Percentiles rank a stretch among this genome's conserved stretches.
phyloP scores from a whole-genome alignment of 345 rosid species.

The Trapa incisa region DNA sequence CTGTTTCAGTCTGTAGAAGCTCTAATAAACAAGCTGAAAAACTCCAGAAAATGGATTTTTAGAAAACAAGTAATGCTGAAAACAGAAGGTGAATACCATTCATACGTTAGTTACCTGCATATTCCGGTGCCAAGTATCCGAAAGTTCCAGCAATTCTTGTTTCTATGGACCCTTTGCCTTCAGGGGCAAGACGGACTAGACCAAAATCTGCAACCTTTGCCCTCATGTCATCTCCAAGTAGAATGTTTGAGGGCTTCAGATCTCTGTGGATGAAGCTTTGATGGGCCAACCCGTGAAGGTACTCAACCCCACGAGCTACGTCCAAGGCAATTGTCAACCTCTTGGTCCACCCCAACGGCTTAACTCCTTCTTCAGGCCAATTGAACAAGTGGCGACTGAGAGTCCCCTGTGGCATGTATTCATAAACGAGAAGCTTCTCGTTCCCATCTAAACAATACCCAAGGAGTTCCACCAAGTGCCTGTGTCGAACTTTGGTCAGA shows the following conservation, averaged over 20 bases:
- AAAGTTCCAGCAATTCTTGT: conserved; percentile 91
- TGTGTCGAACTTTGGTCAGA: conserved; percentile 71
- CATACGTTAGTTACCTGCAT: conserved; percentile 46
- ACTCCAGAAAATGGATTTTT: no score
- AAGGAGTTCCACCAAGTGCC: conserved; percentile 72
- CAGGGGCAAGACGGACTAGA: conserved; percentile 84
- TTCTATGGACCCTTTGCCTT: conserved; percentile 69
- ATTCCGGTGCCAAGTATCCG: conserved; percentile 89
- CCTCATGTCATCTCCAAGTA: conserved; percentile 82
- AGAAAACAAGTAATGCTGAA: background rate
- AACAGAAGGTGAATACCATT: background rate
- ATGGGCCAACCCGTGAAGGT: conserved; percentile 77
- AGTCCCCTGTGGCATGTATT: conserved; percentile 84
- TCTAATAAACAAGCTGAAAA: background rate
- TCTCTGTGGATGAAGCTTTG: conserved; percentile 90
- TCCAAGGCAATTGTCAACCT: conserved; percentile 75
- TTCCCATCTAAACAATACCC: conserved; percentile 90
- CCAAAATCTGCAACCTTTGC: conserved; percentile 92
- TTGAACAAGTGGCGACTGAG: conserved; percentile 50
- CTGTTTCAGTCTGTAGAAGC: background rate
- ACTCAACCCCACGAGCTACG: conserved; percentile 91
- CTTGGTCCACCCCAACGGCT: conserved; percentile 67
- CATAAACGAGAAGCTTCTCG: conserved; percentile 79
- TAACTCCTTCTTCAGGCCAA: conserved; percentile 51
- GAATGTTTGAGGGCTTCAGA: conserved; percentile 82